Base-by-base conservation (phyloP, 257 asterid species). In the Forsythia suspensa region DNA sequence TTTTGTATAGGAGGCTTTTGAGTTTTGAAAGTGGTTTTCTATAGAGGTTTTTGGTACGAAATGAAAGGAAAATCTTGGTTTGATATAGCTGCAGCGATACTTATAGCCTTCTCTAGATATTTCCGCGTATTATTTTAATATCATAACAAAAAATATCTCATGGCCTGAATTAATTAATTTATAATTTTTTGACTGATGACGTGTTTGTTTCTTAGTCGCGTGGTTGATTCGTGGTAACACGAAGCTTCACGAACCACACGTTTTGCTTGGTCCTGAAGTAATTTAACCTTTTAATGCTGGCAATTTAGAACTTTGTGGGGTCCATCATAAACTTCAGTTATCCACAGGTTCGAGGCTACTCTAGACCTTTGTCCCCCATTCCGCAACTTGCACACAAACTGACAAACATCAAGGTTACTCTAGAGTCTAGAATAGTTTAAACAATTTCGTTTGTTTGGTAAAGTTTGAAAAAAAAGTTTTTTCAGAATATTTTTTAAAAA, bases 91-190 rank as follows among this genome's bases (percentile, higher is more conserved):
- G 73, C 20, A 43, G 71, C 74, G 10, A 5, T 86, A 86, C 83
- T 88, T 88, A 86, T 88, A 88, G 84, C 77, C 81, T 84, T 84
- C 79, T 81, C 84, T 79, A 72, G 86, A 88, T 84, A 81, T 84
- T 82, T 88, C 89, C 11, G 24, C 1, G 73, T 51, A 20, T 11
- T n/a, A 38, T 10, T 3, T 10, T 44, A 63, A 57, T 38, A 69
- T n/a, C 4, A 59, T 6, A 61, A 43, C 1, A 68, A 1, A 51
- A 15, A 8, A 51, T 39, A 39, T 34, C 44, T 34, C 6, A 29
- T 34, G 3, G 51, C 72, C 79, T n/a, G 38, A 83, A 77, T 81
- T 39, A 81, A 82, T 85, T 74, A 57, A 43, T 78, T 29, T 29
- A 0, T 74, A 67, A 73, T 38, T 21, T 41, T 0, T 21, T 5